A percentile compares a stretch with the other conserved stretches of the same genome.
Evolutionary conservation across 768 basidiomycete genomes (phyloP).

Genomic region (Pleurotus platypus): DNA sequence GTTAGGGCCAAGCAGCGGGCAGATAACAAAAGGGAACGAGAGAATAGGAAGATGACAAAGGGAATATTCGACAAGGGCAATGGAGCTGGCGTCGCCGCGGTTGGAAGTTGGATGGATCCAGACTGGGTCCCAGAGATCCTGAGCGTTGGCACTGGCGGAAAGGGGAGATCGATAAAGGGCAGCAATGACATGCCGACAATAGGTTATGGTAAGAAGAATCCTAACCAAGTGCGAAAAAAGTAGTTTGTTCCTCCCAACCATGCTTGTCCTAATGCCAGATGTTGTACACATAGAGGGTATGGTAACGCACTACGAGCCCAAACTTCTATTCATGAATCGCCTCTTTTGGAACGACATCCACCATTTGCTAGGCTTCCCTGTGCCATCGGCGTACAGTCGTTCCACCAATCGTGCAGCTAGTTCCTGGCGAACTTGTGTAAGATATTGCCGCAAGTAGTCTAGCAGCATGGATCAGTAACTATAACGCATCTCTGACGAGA

Average conservation of each 20-base stretch:
- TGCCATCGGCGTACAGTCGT: slow-evolving; percentile 87
- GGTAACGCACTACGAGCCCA: slow-evolving; percentile 49
- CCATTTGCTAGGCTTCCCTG: slow-evolving; percentile 97
- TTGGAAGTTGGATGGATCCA: slow-evolving; percentile 91
- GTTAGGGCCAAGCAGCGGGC: slow-evolving; percentile 75
- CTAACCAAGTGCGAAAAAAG: slow-evolving; percentile 72
- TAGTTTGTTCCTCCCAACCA: slow-evolving; percentile 24
- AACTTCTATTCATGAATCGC: slow-evolving; percentile 90
- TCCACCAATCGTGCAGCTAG: slow-evolving; percentile 83
- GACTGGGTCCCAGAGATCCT: slow-evolving; percentile 90
- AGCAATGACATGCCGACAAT: slow-evolving; percentile 76
- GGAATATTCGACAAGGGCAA: slow-evolving; percentile 49
- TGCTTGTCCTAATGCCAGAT: slow-evolving; percentile 8
- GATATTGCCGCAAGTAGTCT: slow-evolving; percentile 90
- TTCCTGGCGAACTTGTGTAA: slow-evolving; percentile 92
- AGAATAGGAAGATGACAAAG: slow-evolving; percentile 73
- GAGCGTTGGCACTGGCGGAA: slow-evolving; percentile 61
- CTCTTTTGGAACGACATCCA: slow-evolving; percentile 99
- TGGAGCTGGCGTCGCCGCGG: slow-evolving; percentile 44
- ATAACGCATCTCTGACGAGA: neutral
- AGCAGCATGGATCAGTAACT: slow-evolving; percentile 10
- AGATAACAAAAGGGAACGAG: slow-evolving; percentile 70
- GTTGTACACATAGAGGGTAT: slow-evolving; percentile 17
- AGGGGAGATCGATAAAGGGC: slow-evolving; percentile 54
- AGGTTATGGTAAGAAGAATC: slow-evolving; percentile 86